Conservation (phyloP, 805 yeast species). For the Ascoidea tarda region DNA sequence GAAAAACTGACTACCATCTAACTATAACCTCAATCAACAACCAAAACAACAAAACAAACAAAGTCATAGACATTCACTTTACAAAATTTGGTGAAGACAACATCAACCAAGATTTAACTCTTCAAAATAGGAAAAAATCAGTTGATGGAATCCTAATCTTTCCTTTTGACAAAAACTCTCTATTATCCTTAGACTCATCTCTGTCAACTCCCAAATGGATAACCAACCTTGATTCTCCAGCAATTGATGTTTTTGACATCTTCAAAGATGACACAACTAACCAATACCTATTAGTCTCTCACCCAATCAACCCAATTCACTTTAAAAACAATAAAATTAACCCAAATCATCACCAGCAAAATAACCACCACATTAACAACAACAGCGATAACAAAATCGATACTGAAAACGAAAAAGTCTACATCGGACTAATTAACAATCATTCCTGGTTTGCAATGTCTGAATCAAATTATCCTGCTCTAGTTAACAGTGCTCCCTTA, state of each 20-base stretch:
- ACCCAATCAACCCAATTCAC: slow-evolving; percentile 31
- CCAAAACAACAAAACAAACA: slow-evolving; percentile 37
- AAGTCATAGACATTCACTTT: slow-evolving; percentile 53
- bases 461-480: slow-evolving; percentile 59
- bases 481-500: slow-evolving; percentile 67
- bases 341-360: slow-evolving; percentile 7
- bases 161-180: slow-evolving; percentile 69
- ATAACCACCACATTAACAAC: slow-evolving; percentile 11
- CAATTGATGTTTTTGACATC: slow-evolving; percentile 72
- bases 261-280: slow-evolving; percentile 18
- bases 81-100: slow-evolving; percentile 89
- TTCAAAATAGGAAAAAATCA: slow-evolving; percentile 37
- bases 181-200: slow-evolving; percentile 59
- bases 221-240: slow-evolving; percentile 53
- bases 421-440: slow-evolving; percentile 45
- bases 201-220: slow-evolving; percentile 74
- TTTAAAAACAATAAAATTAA: slow-evolving; percentile 10
- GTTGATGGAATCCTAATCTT: slow-evolving; percentile 66
- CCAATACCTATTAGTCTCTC: slow-evolving; percentile 46
- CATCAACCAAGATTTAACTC: slow-evolving; percentile 36
- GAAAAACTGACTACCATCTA: slow-evolving; percentile 60
- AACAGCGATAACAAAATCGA: slow-evolving; percentile 11
- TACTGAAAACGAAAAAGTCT: slow-evolving; percentile 17
- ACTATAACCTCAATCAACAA: slow-evolving; percentile 57
- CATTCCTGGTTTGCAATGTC: slow-evolving; percentile 85